A percentile compares a stretch with the other conserved stretches of the same genome.
phyloP scores from a whole-genome alignment of 192 early-diverging fungal species.

The Umbelopsis sp. region DNA sequence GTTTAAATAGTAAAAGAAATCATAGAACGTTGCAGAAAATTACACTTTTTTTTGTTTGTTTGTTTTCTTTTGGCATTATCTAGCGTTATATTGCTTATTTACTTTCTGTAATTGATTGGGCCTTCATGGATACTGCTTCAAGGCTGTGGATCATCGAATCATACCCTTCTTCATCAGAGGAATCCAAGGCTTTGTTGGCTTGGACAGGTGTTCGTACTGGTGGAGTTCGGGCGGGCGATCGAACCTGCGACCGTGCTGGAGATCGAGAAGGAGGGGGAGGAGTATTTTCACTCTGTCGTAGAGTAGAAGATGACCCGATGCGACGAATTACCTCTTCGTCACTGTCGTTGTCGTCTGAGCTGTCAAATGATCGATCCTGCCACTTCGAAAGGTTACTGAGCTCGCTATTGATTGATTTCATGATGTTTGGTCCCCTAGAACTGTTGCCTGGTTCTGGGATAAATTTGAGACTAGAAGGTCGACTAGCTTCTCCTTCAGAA shows the following conservation, averaged over 20 bases:
- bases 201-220: neutral
- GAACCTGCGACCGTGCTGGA: conserved; percentile 13
- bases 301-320: neutral
- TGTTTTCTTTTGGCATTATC: neutral
- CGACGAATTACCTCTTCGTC: neutral
- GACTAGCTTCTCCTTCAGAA: neutral
- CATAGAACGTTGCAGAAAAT: conserved; percentile 10
- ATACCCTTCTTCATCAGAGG: conserved; percentile 10
- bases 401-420: conserved; percentile 9
- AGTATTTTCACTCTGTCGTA: neutral
- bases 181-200: neutral
- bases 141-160: conserved; percentile 15
- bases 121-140: conserved; percentile 12
- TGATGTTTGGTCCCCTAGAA: neutral
- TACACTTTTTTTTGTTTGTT: neutral
- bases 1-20: neutral
- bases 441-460: neutral
- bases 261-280: conserved; percentile 3
- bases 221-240: conserved; percentile 6
- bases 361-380: neutral
- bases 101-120: conserved; percentile 1
- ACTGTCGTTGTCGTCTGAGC: neutral
- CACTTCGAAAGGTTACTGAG: neutral
- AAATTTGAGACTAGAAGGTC: neutral
- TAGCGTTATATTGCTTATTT: neutral